Base-by-base conservation (phyloP, 352 stramenopile species). In the Lagenidium sp. region DNA sequence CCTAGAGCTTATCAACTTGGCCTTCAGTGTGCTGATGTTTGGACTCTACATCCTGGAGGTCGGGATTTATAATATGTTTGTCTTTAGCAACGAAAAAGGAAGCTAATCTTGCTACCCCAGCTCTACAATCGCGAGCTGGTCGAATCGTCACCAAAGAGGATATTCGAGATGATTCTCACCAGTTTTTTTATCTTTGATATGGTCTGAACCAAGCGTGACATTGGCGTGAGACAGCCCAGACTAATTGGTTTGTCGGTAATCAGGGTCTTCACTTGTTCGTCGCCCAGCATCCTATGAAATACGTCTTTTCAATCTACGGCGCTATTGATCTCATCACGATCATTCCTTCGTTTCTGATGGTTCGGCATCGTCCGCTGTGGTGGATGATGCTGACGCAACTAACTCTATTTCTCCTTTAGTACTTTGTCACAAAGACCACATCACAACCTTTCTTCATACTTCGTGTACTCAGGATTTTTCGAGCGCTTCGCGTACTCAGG, bases 241-340 rank as follows among this genome's bases (percentile, higher is more conserved):
- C 11, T 4, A 3, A 31, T 22, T 36, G 10, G 20, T 7, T 8
- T 36, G 12, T 3, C 0, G 1, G 19, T 36, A 15, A 4, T 7
- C 15, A 80, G 67, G 40, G 42, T 0, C 23, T 87, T 24, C 66
- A 87, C 36, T 18, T 87, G 11, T 74, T 81, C 31, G 58, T 72
- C 12, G 59, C 65, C 0, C 36, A 49, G 2, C 52, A 65, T n/a
- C 55, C 64, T 4, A 55, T 61, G 43, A 40, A 57, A 26, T 85
- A 81, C 29, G 38, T 85, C 3, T 41, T 76, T 21, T 83, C 74
- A 0, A 54, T 57, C 0, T 64, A 75, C 31, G 74, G 74, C 0
- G 40, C 83, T 26, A 83, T 87, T 31, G 74, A 87, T 24, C 32
- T 87, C n/a, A 48, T 85, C 26, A 87, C 74, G 15, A 82, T 85